Conservation (phyloP, 140 eudicot species). For the Cichorium intybus region DNA sequence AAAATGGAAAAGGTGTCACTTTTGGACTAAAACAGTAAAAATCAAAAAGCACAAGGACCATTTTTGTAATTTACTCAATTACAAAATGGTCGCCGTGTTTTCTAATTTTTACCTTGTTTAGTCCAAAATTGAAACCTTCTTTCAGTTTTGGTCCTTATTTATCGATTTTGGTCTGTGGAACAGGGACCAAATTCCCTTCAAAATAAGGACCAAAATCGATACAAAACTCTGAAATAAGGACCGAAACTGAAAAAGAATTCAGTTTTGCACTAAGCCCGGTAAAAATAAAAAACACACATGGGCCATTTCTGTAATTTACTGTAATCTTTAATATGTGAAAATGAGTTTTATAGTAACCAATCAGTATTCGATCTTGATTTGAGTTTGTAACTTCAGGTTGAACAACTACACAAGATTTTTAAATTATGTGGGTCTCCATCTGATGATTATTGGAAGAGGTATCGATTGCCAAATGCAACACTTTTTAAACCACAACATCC, state of each 20-base stretch:
- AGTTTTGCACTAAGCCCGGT: background rate
- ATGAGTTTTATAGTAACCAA: conserved; percentile 9
- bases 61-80: no score
- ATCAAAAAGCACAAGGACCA: no score
- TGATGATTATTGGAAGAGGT: conserved; percentile 63
- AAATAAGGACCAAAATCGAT: background rate
- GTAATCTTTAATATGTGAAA: background rate
- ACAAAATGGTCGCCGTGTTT: background rate
- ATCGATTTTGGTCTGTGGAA: background rate
- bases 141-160: background rate
- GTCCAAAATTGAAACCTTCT: background rate
- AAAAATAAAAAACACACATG: background rate
- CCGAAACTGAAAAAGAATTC: background rate
- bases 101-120: background rate
- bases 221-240: background rate
- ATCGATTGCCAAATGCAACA: conserved; percentile 63
- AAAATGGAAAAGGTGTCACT: background rate
- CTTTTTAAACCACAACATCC: conserved; percentile 74
- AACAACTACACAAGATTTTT: conserved; percentile 69
- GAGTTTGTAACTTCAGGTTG: conserved; percentile 42
- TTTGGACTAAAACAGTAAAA: no score
- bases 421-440: conserved; percentile 70
- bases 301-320: background rate
- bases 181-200: no score
- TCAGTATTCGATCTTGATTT: background rate